Evolutionary conservation across 495 filamentous ascomycete genomes (phyloP), one percentile per base, ranked within the genome.

Genomic region (Penicillium ochrochloron): DNA sequence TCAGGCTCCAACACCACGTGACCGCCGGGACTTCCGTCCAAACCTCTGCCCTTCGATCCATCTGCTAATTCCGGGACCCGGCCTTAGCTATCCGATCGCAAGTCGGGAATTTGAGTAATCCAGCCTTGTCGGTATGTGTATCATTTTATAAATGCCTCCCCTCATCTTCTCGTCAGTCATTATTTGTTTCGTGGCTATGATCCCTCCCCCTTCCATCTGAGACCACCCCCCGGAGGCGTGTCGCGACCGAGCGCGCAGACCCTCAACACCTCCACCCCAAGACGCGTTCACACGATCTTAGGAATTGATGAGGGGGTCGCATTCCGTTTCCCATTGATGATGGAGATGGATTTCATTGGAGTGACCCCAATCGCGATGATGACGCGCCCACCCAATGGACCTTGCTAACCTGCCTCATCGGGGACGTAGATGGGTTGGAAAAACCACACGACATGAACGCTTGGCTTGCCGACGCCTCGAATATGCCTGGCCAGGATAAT

Each of bases 401-500:
- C 17, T 61, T 53, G 60, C 71, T 74, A 59, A 74, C 61, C 65
- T 60, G 57, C 59, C 68, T 58, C 63, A 57, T 50, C 48, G 61
- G 66, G 33, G 17, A 29, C 21, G 67, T 79, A 86, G 85, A 86
- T 87, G 85, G 85, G 84, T 83, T 77, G 78, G 82, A 75, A 76
- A 77, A 76, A 73, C 70, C 73, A 74, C 77, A 75, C 77, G 86
- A 86, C 83, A 93, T 92, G 90, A 93, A 89, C 84, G 86, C 87
- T 80, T 92, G 90, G 90, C 88, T 90, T 81, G 89, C 89, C 82
- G 89, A 93, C 80, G 85, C 83, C 85, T 85, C 88, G 80, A 81
- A 83, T 72, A 75, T 83, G 64, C 86, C 86, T 71, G 90, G 86
- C 78, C 87, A 89, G 83, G 89, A 92, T 82, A 89, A 88, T 86